phyloP scores from a whole-genome alignment of 768 basidiomycete genomes.

The Phaeolepiota aurea region DNA sequence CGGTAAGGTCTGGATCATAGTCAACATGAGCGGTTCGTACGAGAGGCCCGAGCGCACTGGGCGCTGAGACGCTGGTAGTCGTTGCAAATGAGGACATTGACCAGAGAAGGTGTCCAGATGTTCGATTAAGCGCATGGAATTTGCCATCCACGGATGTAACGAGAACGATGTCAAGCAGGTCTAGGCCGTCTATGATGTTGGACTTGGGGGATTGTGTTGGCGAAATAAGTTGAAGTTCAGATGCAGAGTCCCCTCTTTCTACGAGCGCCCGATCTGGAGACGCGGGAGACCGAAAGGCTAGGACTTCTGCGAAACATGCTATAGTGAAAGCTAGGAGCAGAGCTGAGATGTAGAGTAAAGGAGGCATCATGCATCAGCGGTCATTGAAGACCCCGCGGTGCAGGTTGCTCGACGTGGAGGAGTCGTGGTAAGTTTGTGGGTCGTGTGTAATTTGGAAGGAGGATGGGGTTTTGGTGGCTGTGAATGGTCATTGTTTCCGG shows the following conservation, averaged over 20 bases:
- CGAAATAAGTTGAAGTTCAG: conserved; percentile 12
- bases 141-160: conserved; percentile 92
- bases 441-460: background rate
- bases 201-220: conserved; percentile 8
- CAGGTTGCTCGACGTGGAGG: background rate
- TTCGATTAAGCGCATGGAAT: conserved; percentile 88
- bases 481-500: too few species aligned
- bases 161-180: conserved; percentile 77
- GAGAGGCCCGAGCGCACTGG: conserved; percentile 61
- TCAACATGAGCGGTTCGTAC: conserved; percentile 62
- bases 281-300: conserved; percentile 16
- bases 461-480: background rate
- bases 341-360: conserved; percentile 15
- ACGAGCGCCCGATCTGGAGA: conserved; percentile 16
- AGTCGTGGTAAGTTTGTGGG: conserved; percentile 1
- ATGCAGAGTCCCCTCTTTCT: conserved; percentile 11
- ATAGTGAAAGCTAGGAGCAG: conserved; percentile 16
- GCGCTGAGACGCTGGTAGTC: conserved; percentile 26
- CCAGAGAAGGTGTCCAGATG: conserved; percentile 79
- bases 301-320: conserved; percentile 21
- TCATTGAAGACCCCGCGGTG: background rate
- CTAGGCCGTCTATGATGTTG: conserved; percentile 34
- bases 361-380: conserved; percentile 32
- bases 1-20: conserved; percentile 45
- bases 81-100: conserved; percentile 66